A percentile compares a stretch with the other conserved stretches of the same genome.
Conservation (phyloP, 129 eudicot genomes). For the Saussurea involucrata region DNA sequence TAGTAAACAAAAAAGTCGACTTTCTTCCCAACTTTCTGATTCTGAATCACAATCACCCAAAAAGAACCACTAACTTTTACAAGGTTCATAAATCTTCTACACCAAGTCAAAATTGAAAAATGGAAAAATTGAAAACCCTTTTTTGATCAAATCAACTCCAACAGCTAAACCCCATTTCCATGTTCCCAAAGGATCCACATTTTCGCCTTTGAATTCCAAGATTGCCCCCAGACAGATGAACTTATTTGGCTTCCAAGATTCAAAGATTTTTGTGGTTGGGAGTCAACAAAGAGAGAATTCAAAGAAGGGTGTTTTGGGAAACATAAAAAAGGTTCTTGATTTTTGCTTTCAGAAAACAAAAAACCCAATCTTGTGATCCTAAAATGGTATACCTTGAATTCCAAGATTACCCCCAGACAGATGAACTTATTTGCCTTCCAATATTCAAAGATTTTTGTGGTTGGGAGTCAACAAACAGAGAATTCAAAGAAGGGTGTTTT, state of each 20-base stretch:
- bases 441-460: constrained; percentile 16
- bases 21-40: constrained; percentile 14
- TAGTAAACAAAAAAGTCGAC: constrained; percentile 17
- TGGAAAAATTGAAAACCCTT: constrained; percentile 2
- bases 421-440: background rate
- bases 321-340: background rate
- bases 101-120: constrained; percentile 9
- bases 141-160: constrained; percentile 13
- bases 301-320: constrained; percentile 8
- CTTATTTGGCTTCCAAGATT: constrained; percentile 7
- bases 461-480: constrained; percentile 8
- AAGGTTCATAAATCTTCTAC: background rate
- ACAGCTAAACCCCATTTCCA: constrained; percentile 1
- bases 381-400: background rate
- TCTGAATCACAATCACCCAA: constrained; percentile 26
- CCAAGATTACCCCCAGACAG: constrained; percentile 6
- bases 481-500: constrained; percentile 5
- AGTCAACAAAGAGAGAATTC: background rate
- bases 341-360: constrained; percentile 4
- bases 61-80: constrained; percentile 16
- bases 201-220: constrained; percentile 11
- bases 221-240: background rate
- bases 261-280: constrained; percentile 17
- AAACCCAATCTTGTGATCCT: constrained; percentile 2
- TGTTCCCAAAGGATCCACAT: constrained; percentile 29